Evolutionary conservation across 805 yeast genomes (phyloP).

Genomic region (Hanseniaspora thailandica): DNA sequence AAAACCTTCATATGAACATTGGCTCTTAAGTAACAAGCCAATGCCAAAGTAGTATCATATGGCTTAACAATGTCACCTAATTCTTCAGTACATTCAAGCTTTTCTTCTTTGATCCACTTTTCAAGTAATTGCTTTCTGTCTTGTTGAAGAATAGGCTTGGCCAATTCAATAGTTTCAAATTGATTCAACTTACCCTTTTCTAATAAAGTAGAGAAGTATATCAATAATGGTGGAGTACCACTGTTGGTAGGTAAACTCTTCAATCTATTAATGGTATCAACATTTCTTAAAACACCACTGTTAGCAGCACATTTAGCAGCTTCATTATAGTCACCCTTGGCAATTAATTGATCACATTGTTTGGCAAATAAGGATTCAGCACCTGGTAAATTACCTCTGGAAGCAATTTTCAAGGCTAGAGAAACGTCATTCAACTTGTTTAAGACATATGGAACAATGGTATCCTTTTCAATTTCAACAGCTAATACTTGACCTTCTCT

Average conservation of each 20-base stretch:
- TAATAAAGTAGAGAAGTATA: constrained; percentile 79
- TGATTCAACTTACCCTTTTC: constrained; percentile 89
- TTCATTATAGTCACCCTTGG: constrained; percentile 73
- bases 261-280: constrained; percentile 84
- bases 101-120: constrained; percentile 93
- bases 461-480: constrained; percentile 74
- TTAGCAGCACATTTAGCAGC: constrained; percentile 98
- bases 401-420: constrained; percentile 75
- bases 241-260: constrained; percentile 81
- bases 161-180: constrained; percentile 87
- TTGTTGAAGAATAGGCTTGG: constrained; percentile 89
- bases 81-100: constrained; percentile 89
- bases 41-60: constrained; percentile 69
- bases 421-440: constrained; percentile 76
- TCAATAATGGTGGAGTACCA: constrained; percentile 83
- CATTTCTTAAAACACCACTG: constrained; percentile 83
- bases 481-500: constrained; percentile 90
- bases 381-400: constrained; percentile 95
- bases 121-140: constrained; percentile 87
- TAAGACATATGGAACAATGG: constrained; percentile 79
- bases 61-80: constrained; percentile 93
- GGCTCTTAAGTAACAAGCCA: constrained; percentile 81
- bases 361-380: constrained; percentile 85
- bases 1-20: constrained; percentile 80
- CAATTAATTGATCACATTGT: constrained; percentile 77